These are phyloP conservation scores for Persicaria maculosa DNA, from an alignment of 148 eudicot species.

Conservation along the genomic window DNA sequence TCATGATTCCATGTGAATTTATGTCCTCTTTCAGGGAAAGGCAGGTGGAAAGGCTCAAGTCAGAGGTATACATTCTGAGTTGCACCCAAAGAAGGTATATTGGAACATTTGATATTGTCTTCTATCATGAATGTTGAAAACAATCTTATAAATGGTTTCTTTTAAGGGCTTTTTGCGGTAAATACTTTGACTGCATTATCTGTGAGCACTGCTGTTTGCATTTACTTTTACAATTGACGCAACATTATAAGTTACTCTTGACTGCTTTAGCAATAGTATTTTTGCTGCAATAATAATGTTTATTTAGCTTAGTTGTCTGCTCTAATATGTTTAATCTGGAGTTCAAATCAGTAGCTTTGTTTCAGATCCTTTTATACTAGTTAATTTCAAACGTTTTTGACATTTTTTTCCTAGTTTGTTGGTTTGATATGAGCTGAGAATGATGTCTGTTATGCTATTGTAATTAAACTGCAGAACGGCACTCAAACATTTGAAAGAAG, in stretches of 20 bases:
- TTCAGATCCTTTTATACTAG: background rate
- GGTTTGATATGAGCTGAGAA: background rate
- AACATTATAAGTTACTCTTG: background rate
- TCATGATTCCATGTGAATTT: background rate
- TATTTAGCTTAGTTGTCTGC: too few relatives aligned
- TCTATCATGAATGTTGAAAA: background rate
- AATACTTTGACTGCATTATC: too few relatives aligned
- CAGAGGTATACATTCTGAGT: constrained; percentile 71
- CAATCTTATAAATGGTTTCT: background rate
- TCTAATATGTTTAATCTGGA: background rate
- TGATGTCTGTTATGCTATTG: background rate
- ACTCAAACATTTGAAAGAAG: constrained; percentile 66
- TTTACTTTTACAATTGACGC: background rate
- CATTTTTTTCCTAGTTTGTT: background rate
- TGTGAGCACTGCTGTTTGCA: background rate
- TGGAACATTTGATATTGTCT: background rate
- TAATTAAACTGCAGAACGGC: constrained; percentile 59
- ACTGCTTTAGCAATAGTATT: background rate
- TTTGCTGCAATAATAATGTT: background rate
- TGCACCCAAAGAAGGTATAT: constrained; percentile 85
- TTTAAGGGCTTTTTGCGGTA: background rate
- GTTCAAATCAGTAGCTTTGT: background rate
- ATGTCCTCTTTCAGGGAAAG: constrained; percentile 38
- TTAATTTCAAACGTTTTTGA: background rate
- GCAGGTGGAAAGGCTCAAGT: constrained; percentile 69